Conservation (phyloP, 2,329 filamentous ascomycete species). For the Ophiostoma himal-ulmi region DNA sequence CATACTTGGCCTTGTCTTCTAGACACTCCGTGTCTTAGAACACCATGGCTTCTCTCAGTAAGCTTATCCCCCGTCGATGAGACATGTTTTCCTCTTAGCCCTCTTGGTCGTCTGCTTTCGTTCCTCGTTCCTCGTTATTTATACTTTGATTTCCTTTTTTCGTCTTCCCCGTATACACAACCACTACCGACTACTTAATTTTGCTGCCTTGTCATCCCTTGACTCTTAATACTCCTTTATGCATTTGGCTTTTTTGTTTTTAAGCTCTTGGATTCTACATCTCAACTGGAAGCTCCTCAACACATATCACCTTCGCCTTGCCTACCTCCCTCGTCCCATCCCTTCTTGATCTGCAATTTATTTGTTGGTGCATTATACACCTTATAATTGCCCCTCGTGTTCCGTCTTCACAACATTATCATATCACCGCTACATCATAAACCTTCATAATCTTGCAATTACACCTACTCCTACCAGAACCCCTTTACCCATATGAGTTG, state of each 20-base stretch:
- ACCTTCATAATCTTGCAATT: not conserved
- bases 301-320: not conserved
- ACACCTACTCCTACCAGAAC: not conserved
- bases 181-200: not conserved
- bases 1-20: not conserved
- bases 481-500: not conserved
- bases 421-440: not conserved
- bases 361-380: not conserved
- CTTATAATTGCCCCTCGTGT: not conserved
- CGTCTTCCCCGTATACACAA: not conserved
- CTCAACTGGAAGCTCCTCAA: not conserved
- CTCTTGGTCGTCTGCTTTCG: slow-evolving; percentile 13
- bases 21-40: not conserved
- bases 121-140: slow-evolving; percentile 2
- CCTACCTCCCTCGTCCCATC: not conserved
- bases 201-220: not conserved
- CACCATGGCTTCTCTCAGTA: slow-evolving; percentile 42
- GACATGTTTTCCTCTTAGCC: not conserved
- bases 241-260: not conserved
- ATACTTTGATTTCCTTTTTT: slow-evolving; percentile 1
- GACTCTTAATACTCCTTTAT: not conserved
- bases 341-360: not conserved
- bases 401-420: not conserved
- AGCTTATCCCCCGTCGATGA: slow-evolving; percentile 16
- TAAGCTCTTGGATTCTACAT: not conserved